Evolutionary conservation across 371 early-diverging fungal species (phyloP).

Genomic region (Syncephalastrum monosporum): DNA sequence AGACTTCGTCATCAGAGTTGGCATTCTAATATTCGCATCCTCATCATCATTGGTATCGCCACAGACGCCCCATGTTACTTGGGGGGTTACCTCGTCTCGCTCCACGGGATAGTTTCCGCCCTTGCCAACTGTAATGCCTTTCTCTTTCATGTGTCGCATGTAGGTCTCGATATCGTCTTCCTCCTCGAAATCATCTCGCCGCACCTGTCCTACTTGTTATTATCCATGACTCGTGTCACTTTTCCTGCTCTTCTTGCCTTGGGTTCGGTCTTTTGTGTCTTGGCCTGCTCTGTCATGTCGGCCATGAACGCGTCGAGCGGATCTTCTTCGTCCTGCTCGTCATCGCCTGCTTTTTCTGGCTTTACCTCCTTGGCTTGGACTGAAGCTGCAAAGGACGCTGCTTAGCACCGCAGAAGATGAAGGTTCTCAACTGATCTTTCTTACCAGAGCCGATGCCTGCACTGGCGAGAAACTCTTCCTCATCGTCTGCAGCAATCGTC

Average conservation of each 20-base stretch:
- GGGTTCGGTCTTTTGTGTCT: slow-evolving; percentile 45
- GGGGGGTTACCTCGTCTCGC: slow-evolving; percentile 46
- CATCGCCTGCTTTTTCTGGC: slow-evolving; percentile 6
- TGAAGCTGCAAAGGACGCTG: slow-evolving; percentile 3
- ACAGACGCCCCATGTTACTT: neutral
- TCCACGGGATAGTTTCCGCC: slow-evolving; percentile 36
- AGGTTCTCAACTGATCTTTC: slow-evolving; percentile 1
- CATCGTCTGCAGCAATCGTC: slow-evolving; percentile 20
- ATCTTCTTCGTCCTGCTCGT: slow-evolving; percentile 68
- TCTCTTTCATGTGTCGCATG: slow-evolving; percentile 74
- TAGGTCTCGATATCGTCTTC: slow-evolving; percentile 81
- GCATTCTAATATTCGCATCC: slow-evolving; percentile 42
- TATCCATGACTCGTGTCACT: neutral
- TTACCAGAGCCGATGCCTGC: slow-evolving; percentile 22
- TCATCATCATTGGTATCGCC: slow-evolving; percentile 6
- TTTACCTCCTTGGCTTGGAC: slow-evolving; percentile 6
- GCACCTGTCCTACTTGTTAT: slow-evolving; percentile 8
- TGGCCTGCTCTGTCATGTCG: slow-evolving; percentile 64
- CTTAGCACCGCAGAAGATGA: neutral
- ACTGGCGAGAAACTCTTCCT: slow-evolving; percentile 23
- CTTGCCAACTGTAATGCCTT: slow-evolving; percentile 68
- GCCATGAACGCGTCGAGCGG: slow-evolving; percentile 92
- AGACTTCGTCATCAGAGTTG: slow-evolving; percentile 87
- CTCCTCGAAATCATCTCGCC: slow-evolving; percentile 75
- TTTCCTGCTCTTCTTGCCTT: slow-evolving; percentile 31